phyloP scores from a whole-genome alignment of 306 rosid species.

The Begonia loranthoides region DNA sequence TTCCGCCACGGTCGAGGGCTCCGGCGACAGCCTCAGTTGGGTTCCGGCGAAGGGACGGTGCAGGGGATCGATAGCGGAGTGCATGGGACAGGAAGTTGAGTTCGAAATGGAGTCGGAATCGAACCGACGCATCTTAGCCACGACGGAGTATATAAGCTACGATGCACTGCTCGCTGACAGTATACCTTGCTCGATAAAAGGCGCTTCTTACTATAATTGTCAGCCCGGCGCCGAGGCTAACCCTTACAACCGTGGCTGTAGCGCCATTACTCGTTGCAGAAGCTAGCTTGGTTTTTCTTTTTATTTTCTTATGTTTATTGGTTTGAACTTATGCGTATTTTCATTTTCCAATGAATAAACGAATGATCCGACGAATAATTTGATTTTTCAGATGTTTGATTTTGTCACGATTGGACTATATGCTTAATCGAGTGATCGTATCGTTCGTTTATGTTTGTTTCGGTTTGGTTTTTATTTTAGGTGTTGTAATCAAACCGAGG shows the following conservation, averaged over 20 bases:
- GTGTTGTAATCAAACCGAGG: no score
- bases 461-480: no score
- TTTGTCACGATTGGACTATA: no score
- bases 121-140: slow-evolving; percentile 59
- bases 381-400: no score
- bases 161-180: slow-evolving; percentile 52
- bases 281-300: slow-evolving; percentile 10
- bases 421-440: no score
- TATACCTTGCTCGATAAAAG: slow-evolving; percentile 58
- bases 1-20: slow-evolving; percentile 1
- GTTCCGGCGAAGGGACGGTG: slow-evolving; percentile 22
- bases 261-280: slow-evolving; percentile 63
- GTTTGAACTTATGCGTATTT: no score
- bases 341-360: no score
- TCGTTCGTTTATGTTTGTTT: no score
- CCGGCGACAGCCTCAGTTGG: slow-evolving; percentile 24
- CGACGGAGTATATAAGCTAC: slow-evolving; percentile 60
- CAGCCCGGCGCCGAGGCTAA: slow-evolving; percentile 45
- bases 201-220: slow-evolving; percentile 85
- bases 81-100: slow-evolving; percentile 33
- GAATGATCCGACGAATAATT: no score
- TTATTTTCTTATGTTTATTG: not conserved
- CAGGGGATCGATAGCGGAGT: slow-evolving; percentile 56
- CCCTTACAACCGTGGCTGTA: slow-evolving; percentile 68
- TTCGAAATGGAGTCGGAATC: slow-evolving; percentile 30